phyloP scores from a whole-genome alignment of 2,329 filamentous ascomycete genomes.

The Rhinocladiella mackenziei region DNA sequence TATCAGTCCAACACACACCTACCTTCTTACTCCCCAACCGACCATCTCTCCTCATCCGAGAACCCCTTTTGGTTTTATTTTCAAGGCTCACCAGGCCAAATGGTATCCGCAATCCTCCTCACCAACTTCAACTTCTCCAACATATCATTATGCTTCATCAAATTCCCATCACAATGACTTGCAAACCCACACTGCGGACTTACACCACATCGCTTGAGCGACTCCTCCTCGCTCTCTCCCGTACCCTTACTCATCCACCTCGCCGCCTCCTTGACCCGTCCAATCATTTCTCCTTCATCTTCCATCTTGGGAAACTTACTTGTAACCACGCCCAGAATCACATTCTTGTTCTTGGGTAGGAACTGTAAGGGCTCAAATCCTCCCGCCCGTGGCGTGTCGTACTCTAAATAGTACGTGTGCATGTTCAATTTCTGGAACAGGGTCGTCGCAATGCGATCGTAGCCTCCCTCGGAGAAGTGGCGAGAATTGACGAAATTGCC shows the following conservation, averaged over 20 bases:
- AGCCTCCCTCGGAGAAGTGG: constrained; percentile 59
- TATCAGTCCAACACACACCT: too few species aligned
- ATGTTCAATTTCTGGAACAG: constrained; percentile 57
- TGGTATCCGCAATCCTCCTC: constrained; percentile 61
- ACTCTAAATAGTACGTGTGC: constrained; percentile 61
- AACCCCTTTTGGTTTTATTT: not conserved
- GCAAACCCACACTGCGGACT: constrained; percentile 66
- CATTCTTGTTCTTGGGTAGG: constrained; percentile 54
- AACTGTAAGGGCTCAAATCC: constrained; percentile 57
- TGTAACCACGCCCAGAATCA: constrained; percentile 57
- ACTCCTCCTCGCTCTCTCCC: constrained; percentile 58
- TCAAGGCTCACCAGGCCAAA: constrained; percentile 55
- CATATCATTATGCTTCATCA: constrained; percentile 61
- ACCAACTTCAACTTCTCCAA: constrained; percentile 63
- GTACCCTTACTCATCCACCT: constrained; percentile 62
- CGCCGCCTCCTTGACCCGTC: constrained; percentile 53
- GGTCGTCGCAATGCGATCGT: constrained; percentile 59
- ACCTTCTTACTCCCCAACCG: not conserved
- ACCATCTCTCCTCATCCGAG: not conserved
- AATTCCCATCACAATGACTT: constrained; percentile 64
- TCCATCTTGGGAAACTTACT: constrained; percentile 57
- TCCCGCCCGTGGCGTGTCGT: constrained; percentile 57
- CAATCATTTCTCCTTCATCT: constrained; percentile 56
- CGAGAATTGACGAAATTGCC: constrained; percentile 57
- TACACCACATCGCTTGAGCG: constrained; percentile 59